Evolutionary conservation across 2,329 filamentous ascomycete species (phyloP).

Genomic region (Xylaria sp.): DNA sequence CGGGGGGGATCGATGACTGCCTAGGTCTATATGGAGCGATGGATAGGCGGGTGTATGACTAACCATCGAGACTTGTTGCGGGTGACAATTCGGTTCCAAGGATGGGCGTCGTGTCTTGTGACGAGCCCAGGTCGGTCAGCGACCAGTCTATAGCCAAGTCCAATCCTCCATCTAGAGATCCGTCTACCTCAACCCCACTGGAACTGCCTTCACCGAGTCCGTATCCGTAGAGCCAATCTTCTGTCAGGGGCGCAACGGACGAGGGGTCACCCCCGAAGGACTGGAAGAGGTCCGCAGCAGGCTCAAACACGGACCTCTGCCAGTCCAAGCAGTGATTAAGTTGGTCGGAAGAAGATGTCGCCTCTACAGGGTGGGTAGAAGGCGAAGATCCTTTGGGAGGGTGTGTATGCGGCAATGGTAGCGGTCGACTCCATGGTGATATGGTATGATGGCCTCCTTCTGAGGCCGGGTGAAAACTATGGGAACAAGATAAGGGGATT

Average conservation of each 20-base stretch:
- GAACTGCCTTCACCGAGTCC: slow-evolving; percentile 23
- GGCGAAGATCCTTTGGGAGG: slow-evolving; percentile 27
- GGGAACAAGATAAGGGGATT: slow-evolving; percentile 33
- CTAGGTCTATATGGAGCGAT: neutral
- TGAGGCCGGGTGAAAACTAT: slow-evolving; percentile 41
- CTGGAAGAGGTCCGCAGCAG: slow-evolving; percentile 38
- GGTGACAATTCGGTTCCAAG: slow-evolving; percentile 32
- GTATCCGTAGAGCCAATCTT: slow-evolving; percentile 37
- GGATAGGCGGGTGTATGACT: slow-evolving; percentile 18
- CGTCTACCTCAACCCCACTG: slow-evolving; percentile 23
- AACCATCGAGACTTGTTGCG: slow-evolving; percentile 36
- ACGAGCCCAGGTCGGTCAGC: slow-evolving; percentile 32
- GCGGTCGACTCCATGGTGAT: slow-evolving; percentile 35
- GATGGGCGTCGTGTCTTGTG: slow-evolving; percentile 32
- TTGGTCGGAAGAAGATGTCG: slow-evolving; percentile 29
- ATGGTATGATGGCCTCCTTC: slow-evolving; percentile 40
- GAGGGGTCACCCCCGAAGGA: slow-evolving; percentile 31
- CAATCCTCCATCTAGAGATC: slow-evolving; percentile 13
- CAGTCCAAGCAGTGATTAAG: slow-evolving; percentile 32
- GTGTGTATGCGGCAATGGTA: slow-evolving; percentile 24
- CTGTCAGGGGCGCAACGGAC: slow-evolving; percentile 29
- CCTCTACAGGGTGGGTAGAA: slow-evolving; percentile 33
- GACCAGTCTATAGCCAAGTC: slow-evolving; percentile 34
- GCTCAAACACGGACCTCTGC: slow-evolving; percentile 35
- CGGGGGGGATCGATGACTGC: neutral